Evolutionary conservation across 2,329 filamentous ascomycete genomes (phyloP), one percentile per base, ranked within the genome.

Genomic region (Venturia carpophila): DNA sequence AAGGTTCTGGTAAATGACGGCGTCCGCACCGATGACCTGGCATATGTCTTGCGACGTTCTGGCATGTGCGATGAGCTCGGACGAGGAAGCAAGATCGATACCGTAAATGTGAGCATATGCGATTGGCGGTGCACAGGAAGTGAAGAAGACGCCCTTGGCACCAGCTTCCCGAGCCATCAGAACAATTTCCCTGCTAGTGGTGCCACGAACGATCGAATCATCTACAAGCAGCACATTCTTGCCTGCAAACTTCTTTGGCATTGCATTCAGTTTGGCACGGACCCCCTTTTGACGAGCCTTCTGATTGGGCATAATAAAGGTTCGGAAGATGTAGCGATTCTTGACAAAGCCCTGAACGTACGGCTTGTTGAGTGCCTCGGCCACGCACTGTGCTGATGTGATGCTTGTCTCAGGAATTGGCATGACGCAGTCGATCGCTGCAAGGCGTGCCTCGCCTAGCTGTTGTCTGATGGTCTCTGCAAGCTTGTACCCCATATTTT

Each of bases 161-260:
- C 89, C 90, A 13, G 89, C 87, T 77, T 96, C 92, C 62, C 88
- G 83, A 15, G 90, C 91, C 92, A 96, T 96, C 66, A 79, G 82
- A 39, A 92, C 87, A 68, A 92, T 92, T 74, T 92, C 89, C 60
- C 87, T 80, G 67, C 85, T 88, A 1, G 91, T 96, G 0, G 90
- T 95, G 62, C 92, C 92, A 45, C 92, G 85, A 5, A 96, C 92
- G 66, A 96, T 91, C 70, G 87, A 91, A 77, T 97, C 93, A 70
- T 97, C 93, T 1, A 97, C 90, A 0, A 97, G 79, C 13, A 92
- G 81, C 9, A 97, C 89, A 66, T 87, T 89, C 70, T 89, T 87
- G 69, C 84, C 90, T 66, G 87, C 81, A 76, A 97, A 97, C 73
- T 97, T 92, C 45, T 87, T 86, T 34, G 87, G 85, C 76, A 97